Evolutionary conservation across 1,139 yeast genomes (phyloP), one percentile per base, ranked within the genome.

Genomic region (Sugiyamaella japonica): DNA sequence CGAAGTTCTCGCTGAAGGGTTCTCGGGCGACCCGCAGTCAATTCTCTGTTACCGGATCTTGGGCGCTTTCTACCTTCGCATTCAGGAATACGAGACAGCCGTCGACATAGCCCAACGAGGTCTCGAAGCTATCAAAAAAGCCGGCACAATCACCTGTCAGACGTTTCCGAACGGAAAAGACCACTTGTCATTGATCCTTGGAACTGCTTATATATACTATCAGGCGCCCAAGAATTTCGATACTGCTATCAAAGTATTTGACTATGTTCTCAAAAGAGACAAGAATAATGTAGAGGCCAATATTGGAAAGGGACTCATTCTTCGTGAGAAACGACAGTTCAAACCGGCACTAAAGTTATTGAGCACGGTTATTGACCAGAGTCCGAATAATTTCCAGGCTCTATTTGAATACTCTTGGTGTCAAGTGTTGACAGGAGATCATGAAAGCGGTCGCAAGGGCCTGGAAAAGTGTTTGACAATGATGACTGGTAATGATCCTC

Each of bases 181-280:
- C 54, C 86, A 84, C 54, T 72, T 89, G 25, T 75, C 86, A 23
- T 78, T 90, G 49, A 76, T 82, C 15, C 75, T 89, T 53, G 98
- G 95, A 0, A 80, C 85, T 1, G 80, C 87, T 0, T 88, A 89
- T 65, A 89, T 96, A 0, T 86, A 87, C 65, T 80, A 84, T 66
- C 96, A 91, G 67, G 88, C 97, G 0, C 99, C 98, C 5, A 89
- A 89, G 68, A 87, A 91, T 69, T 89, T 83, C 65, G 76, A 80
- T 8, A 76, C 85, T 39, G 98, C 99, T 0, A 68, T 87, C 44
- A 82, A 81, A 48, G 71, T 90, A 28, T 93, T 86, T 68, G 86
- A 86, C 50, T 73, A 77, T 32, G 81, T 90, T 7, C 74, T 89
- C 31, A 63, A 64, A 2, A 72, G 73, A 2, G 81, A 80, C 52